phyloP scores from a whole-genome alignment of 202 grass and related monocot species.

The Cymbopogon flexuosus region DNA sequence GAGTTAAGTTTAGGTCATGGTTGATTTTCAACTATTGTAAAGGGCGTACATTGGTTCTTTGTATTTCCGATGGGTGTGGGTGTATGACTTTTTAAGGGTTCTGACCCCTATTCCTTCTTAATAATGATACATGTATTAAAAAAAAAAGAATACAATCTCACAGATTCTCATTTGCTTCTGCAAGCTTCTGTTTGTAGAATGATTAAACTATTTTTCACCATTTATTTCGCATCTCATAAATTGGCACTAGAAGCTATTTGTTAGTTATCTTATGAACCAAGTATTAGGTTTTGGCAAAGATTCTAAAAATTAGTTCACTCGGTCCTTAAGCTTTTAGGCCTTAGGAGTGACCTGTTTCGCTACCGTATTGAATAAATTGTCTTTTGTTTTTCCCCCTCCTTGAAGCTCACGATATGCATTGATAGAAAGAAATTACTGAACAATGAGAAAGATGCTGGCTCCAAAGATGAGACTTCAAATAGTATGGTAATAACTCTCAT shows the following conservation, averaged over 20 bases:
- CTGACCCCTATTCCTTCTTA: neutral
- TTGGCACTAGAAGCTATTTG: neutral
- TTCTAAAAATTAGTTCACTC: neutral
- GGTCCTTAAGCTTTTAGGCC: neutral
- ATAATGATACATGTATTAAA: neutral
- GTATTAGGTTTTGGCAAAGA: neutral
- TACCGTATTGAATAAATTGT: slow-evolving; percentile 13
- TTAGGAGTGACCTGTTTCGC: neutral
- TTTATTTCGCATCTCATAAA: neutral
- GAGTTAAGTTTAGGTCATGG: neutral
- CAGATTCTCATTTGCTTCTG: neutral
- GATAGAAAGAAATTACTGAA: slow-evolving; percentile 67
- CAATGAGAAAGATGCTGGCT: slow-evolving; percentile 33
- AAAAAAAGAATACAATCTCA: neutral
- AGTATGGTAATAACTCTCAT: slow-evolving; percentile 42
- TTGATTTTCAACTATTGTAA: neutral
- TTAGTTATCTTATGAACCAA: neutral
- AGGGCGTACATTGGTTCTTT: neutral
- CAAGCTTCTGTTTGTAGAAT: slow-evolving; percentile 15
- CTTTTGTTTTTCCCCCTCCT: slow-evolving; percentile 2
- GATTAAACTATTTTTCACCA: neutral
- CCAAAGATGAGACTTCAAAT: slow-evolving; percentile 45
- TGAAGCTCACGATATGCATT: slow-evolving; percentile 90
- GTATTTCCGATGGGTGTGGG: neutral
- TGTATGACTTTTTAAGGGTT: neutral